Percentiles rank a stretch among this genome's conserved stretches.
Evolutionary conservation across 768 basidiomycete genomes (phyloP).

Genomic region (Boletus subcaerulescens): DNA sequence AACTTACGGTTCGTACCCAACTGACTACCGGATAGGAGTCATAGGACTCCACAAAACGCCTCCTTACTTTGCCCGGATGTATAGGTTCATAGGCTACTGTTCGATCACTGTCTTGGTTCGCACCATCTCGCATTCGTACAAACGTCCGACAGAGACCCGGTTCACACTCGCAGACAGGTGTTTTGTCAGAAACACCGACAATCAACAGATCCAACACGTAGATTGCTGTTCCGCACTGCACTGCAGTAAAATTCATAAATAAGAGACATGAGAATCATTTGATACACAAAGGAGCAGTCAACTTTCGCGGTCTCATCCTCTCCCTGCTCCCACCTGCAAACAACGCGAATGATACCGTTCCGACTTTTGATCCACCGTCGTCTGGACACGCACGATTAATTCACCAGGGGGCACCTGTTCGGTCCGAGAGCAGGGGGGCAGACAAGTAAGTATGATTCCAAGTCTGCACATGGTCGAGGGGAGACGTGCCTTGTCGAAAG

Average conservation of each 20-base stretch:
- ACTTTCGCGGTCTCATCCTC: neutral
- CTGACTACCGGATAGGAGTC: too few relatives aligned
- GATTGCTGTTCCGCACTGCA: neutral
- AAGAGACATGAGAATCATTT: neutral
- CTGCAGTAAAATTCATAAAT: neutral
- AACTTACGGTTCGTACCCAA: too few relatives aligned
- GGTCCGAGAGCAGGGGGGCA: neutral
- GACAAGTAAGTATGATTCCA: neutral
- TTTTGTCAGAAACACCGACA: neutral
- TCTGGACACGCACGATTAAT: constrained; percentile 11
- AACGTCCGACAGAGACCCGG: too few relatives aligned
- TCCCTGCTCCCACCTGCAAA: neutral
- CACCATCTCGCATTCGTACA: too few relatives aligned
- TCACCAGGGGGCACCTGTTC: neutral
- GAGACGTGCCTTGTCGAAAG: constrained; percentile 3
- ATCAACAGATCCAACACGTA: too few relatives aligned
- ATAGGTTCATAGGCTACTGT: too few relatives aligned
- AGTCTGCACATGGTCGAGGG: neutral
- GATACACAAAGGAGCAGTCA: neutral
- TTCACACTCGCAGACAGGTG: neutral
- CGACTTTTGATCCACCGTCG: constrained; percentile 8
- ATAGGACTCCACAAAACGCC: too few relatives aligned
- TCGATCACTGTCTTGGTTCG: too few relatives aligned
- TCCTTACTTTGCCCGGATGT: too few relatives aligned
- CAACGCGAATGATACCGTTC: neutral